Evolutionary conservation across 441 rosid genomes (phyloP).

Genomic region (Arabidopsis lyrata): DNA sequence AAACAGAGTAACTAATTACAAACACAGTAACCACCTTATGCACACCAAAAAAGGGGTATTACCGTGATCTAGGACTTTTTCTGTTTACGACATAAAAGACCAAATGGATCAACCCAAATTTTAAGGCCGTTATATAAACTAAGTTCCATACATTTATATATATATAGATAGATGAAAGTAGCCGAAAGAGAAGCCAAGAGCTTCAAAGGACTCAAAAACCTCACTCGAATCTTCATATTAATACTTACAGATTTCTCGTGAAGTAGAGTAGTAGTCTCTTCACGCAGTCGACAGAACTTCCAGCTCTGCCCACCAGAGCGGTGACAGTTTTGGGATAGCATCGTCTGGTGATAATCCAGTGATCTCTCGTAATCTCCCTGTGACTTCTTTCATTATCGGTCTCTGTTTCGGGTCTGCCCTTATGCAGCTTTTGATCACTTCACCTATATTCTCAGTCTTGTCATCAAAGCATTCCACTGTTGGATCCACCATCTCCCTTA

Average conservation of each 20-base stretch:
- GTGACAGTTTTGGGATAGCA: slow-evolving; percentile 61
- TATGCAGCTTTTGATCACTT: slow-evolving; percentile 54
- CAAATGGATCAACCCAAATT: slow-evolving; percentile 4
- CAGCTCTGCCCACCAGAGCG: slow-evolving; percentile 72
- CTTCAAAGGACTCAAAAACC: slow-evolving; percentile 31
- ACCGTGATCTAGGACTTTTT: slow-evolving; percentile 6
- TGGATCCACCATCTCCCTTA: slow-evolving; percentile 60
- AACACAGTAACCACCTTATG: slow-evolving; percentile 25
- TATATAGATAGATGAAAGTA: slow-evolving; percentile 4
- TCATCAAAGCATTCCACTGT: slow-evolving; percentile 49
- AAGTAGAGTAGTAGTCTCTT: slow-evolving; percentile 29
- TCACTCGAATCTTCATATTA: slow-evolving; percentile 38
- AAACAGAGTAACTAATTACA: slow-evolving; percentile 6
- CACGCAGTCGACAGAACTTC: slow-evolving; percentile 59
- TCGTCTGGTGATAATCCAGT: slow-evolving; percentile 53
- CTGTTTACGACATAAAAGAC: not conserved
- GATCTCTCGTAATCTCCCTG: slow-evolving; percentile 54
- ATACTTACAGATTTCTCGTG: slow-evolving; percentile 41
- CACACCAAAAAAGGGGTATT: slow-evolving; percentile 7
- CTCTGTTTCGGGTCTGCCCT: slow-evolving; percentile 52
- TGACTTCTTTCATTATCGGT: slow-evolving; percentile 56
- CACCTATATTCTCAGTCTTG: slow-evolving; percentile 53
- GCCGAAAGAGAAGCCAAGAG: slow-evolving; percentile 33
- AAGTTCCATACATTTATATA: slow-evolving; percentile 25
- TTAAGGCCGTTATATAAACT: slow-evolving; percentile 26